phyloP scores from a whole-genome alignment of 352 stramenopile species.

The Pythium insidiosum region DNA sequence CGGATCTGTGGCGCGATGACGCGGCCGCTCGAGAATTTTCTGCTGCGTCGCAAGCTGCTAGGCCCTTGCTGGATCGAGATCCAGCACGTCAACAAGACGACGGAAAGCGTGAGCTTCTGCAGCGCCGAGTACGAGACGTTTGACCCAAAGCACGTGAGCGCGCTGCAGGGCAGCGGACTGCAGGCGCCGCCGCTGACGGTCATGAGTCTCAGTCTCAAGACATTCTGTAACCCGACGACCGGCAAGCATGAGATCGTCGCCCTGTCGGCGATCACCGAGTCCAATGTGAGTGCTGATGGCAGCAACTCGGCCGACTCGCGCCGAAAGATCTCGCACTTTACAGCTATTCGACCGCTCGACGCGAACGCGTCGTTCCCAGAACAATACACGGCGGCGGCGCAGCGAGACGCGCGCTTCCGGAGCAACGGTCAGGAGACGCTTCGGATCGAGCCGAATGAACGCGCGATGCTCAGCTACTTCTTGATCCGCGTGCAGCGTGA shows the following conservation, averaged over 20 bases:
- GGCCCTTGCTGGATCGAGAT: constrained; percentile 97
- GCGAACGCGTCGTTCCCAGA: constrained; percentile 51
- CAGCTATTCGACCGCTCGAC: constrained; percentile 68
- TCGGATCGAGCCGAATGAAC: constrained; percentile 74
- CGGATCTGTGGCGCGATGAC: constrained; percentile 94
- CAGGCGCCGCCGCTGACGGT: constrained; percentile 90
- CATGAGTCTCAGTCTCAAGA: constrained; percentile 97
- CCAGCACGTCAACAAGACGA: constrained; percentile 70
- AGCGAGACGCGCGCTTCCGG: constrained; percentile 54
- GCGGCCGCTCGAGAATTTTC: constrained; percentile 94
- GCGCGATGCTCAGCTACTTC: constrained; percentile 82
- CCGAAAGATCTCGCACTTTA: constrained; percentile 63
- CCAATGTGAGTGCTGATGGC: constrained; percentile 61
- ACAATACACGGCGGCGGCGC: constrained; percentile 39
- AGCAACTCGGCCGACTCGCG: constrained; percentile 21
- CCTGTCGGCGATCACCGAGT: constrained; percentile 73
- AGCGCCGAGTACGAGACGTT: constrained; percentile 92
- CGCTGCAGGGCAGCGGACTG: constrained; percentile 56
- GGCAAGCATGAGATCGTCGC: constrained; percentile 95
- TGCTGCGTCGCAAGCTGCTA: constrained; percentile 96
- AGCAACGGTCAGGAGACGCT: constrained; percentile 44
- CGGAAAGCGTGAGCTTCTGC: constrained; percentile 86
- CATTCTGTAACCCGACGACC: constrained; percentile 93
- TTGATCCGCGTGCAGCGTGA: constrained; percentile 90
- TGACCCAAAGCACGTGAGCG: constrained; percentile 86